phyloP scores from a whole-genome alignment of 345 rosid species.

The Cardamine occulta region DNA sequence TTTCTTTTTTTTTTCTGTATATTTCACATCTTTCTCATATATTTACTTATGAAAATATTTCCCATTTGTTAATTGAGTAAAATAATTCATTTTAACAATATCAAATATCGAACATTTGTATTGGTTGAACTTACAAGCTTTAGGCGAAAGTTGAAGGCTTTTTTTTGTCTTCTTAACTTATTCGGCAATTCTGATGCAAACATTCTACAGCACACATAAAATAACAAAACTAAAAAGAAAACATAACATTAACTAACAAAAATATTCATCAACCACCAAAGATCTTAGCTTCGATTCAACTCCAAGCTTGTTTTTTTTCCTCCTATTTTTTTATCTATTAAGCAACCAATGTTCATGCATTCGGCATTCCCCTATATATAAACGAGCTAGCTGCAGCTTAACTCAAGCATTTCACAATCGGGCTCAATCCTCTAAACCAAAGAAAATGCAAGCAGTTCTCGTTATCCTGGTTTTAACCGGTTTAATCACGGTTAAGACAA shows the following conservation, averaged over 20 bases:
- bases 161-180: conserved; percentile 27
- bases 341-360: conserved; percentile 32
- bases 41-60: background rate
- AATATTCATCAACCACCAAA: conserved; percentile 38
- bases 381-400: conserved; percentile 22
- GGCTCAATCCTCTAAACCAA: background rate
- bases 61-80: background rate
- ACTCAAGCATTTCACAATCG: background rate
- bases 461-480: conserved; percentile 47
- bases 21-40: background rate
- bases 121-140: background rate
- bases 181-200: conserved; percentile 40
- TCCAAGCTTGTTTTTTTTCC: conserved; percentile 52
- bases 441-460: conserved; percentile 44
- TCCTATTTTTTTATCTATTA: background rate
- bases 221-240: background rate
- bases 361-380: conserved; percentile 29
- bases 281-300: conserved; percentile 64
- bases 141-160: background rate
- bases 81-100: background rate
- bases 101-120: background rate
- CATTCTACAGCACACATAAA: conserved; percentile 23
- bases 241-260: conserved; percentile 3
- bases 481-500: conserved; percentile 41
- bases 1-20: too few species aligned